Evolutionary conservation across 306 rosid species (phyloP).

Genomic region (Glycine tomentella): DNA sequence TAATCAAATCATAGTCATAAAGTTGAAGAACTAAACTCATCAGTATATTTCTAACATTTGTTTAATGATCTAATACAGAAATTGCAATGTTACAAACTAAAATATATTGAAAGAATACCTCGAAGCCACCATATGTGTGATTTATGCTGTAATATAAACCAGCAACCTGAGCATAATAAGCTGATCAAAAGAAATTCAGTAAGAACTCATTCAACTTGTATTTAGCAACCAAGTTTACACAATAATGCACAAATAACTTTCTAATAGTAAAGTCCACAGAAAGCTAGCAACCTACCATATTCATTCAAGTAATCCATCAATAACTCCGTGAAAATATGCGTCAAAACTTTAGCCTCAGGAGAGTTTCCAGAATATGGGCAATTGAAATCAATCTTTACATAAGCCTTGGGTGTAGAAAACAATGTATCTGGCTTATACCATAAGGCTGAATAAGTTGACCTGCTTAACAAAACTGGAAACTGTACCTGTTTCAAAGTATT

Average conservation of each 20-base stretch:
- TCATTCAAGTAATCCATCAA: conserved; percentile 96
- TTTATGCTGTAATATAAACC: conserved; percentile 73
- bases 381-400: conserved; percentile 75
- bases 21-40: background rate
- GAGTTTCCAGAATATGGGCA: conserved; percentile 88
- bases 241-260: conserved; percentile 13
- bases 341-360: conserved; percentile 80
- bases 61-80: conserved; percentile 10
- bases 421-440: conserved; percentile 91
- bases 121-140: conserved; percentile 71
- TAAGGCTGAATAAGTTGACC: conserved; percentile 73
- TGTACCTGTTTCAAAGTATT: conserved; percentile 66
- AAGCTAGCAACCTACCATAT: conserved; percentile 63
- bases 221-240: conserved; percentile 27
- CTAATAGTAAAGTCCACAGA: conserved; percentile 7
- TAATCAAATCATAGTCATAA: too few species aligned
- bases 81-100: conserved; percentile 19
- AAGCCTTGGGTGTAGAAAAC: conserved; percentile 89
- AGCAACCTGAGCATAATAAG: conserved; percentile 90
- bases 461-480: conserved; percentile 73
- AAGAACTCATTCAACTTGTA: conserved; percentile 42
- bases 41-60: background rate
- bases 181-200: conserved; percentile 58
- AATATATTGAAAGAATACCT: conserved; percentile 60
- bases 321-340: conserved; percentile 70